Evolutionary conservation across 1,284 basidiomycete species (phyloP).

Genomic region (Pseudozyma sp.): DNA sequence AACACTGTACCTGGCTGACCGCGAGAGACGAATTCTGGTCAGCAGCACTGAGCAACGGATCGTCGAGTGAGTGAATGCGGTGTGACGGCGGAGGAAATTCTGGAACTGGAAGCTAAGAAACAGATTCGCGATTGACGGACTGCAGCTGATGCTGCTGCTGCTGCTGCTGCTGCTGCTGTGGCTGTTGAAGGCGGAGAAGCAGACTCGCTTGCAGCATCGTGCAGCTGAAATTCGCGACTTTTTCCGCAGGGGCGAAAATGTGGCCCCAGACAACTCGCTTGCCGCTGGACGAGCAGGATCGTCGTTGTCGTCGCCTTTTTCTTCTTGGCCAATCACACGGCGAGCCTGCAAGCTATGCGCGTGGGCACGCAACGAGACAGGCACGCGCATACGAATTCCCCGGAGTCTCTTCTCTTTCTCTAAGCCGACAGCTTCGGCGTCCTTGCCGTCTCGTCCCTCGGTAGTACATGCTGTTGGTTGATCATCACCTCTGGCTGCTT

Average conservation of each 20-base stretch:
- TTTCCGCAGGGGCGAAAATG: background rate
- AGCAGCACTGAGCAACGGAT: background rate
- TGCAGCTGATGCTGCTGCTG: constrained; percentile 3
- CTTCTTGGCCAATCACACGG: constrained; percentile 6
- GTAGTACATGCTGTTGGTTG: background rate
- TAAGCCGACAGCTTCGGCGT: background rate
- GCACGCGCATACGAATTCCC: constrained; percentile 29
- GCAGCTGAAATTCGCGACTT: background rate
- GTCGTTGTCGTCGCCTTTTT: no score
- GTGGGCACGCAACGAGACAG: constrained; percentile 14
- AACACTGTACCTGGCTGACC: background rate
- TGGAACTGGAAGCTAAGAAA: no score
- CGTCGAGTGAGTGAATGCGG: constrained; percentile 1
- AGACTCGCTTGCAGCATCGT: background rate
- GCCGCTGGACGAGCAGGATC: background rate
- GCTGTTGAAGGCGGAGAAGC: background rate
- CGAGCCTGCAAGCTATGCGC: constrained; percentile 2
- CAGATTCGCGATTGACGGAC: constrained; percentile 4
- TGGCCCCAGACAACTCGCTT: background rate
- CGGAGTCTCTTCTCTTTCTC: background rate
- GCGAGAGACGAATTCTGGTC: constrained; percentile 1
- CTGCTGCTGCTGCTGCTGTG: background rate
- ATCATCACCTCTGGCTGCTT: background rate
- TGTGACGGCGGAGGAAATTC: constrained; percentile 10
- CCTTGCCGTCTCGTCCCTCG: background rate